Conservation (phyloP, 139 green algal genomes). For the Chlorella vulgaris region DNA sequence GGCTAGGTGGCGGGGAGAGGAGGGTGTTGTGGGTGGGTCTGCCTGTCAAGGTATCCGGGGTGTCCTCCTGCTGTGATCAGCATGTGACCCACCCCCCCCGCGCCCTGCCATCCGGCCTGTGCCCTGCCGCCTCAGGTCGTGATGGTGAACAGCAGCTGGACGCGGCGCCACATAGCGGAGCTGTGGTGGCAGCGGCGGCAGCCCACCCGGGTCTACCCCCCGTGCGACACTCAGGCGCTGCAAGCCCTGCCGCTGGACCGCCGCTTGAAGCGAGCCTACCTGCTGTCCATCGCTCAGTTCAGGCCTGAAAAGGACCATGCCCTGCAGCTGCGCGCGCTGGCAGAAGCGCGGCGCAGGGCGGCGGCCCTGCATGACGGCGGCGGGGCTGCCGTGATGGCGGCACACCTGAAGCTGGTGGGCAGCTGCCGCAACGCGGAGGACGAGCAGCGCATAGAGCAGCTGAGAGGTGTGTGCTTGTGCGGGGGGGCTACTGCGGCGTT, state of each 20-base stretch:
- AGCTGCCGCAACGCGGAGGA: slow-evolving; percentile 73
- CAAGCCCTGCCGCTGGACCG: slow-evolving; percentile 82
- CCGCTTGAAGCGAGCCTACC: slow-evolving; percentile 72
- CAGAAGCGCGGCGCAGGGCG: slow-evolving; percentile 32
- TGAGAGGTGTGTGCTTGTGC: slow-evolving; percentile 40
- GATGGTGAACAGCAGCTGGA: slow-evolving; percentile 97
- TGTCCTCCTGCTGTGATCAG: too few relatives aligned
- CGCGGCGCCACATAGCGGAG: slow-evolving; percentile 76
- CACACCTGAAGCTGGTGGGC: slow-evolving; percentile 77
- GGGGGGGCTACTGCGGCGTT: background rate
- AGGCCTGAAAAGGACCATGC: slow-evolving; percentile 93
- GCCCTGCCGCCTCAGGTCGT: slow-evolving; percentile 46
- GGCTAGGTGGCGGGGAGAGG: too few relatives aligned
- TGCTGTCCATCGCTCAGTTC: slow-evolving; percentile 94
- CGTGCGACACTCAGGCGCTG: slow-evolving; percentile 80
- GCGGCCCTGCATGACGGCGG: background rate
- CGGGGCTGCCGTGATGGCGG: slow-evolving; percentile 58
- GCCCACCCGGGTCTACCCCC: slow-evolving; percentile 81
- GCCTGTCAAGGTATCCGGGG: too few relatives aligned
- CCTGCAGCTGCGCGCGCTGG: slow-evolving; percentile 53
- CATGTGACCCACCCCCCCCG: too few relatives aligned
- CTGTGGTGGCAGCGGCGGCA: slow-evolving; percentile 75
- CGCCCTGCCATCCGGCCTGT: too few relatives aligned
- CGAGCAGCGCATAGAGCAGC: slow-evolving; percentile 52
- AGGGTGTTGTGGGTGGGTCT: too few relatives aligned